Evolutionary conservation across 2,329 filamentous ascomycete species (phyloP), one percentile per base, ranked within the genome.

Genomic region (Sclerotinia sclerotiorum): DNA sequence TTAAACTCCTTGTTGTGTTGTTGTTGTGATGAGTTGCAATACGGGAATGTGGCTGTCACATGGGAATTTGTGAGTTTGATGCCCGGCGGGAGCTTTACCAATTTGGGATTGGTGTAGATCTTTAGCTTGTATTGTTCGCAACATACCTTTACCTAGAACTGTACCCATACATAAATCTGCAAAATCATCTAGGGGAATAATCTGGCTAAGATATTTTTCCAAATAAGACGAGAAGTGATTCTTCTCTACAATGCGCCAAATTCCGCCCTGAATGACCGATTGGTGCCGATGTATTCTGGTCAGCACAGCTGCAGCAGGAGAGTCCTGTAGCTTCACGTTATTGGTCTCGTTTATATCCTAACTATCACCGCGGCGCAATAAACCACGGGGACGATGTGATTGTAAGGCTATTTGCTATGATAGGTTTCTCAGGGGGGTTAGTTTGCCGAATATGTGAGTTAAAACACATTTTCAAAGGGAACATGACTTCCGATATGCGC

Each of bases 41-140:
- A 8, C n/a, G 21, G 39, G 39, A 39, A 19, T 32, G 8, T 46
- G 46, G 15, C 29, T 63, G 60, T 63, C 60, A 63, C 60, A 63
- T 63, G 60, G 29, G 60, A 63, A 63, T 51, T 51, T 39, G 46
- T 21, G n/a, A 51, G 46, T n/a, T 63, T 46, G 32, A 63, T 51
- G 3, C 19, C 7, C 42, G 46, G 27, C 17, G 15, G 21, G n/a
- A 63, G 60, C 60, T 27, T 51, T 63, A 35, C 60, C 46, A 39
- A 51, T 63, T 52, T 39, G n/a, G 60, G 60, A 63, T 52, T 51
- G 48, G 46, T 63, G 46, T 32, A 63, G 46, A 63, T 63, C 32
- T 15, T 21, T 51, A 63, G 60, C 60, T 21, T 11, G n/a, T 24
- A 0, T 42, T 13, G 21, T 42, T 61, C 24, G 57, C 57, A 29